Conservation (phyloP, 352 stramenopile species). For the Phytophthora tentaculata region DNA sequence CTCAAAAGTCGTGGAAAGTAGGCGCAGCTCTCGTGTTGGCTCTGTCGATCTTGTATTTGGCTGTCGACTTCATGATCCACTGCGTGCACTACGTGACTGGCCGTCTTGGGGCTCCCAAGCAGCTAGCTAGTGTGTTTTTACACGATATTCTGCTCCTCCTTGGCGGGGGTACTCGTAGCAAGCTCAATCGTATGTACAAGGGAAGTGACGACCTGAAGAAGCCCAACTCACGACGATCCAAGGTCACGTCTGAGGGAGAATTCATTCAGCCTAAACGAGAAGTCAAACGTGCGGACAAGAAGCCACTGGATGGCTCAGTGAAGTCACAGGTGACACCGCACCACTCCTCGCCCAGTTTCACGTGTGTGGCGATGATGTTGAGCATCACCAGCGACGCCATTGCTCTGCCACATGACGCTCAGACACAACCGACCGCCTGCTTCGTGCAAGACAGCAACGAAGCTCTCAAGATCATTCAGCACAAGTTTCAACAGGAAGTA, state of each 20-base stretch:
- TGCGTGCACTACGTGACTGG: conserved; percentile 7
- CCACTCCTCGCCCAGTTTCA: conserved; percentile 36
- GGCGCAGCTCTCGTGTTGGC: conserved; percentile 30
- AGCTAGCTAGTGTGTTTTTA: conserved; percentile 2
- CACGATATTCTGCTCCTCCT: conserved; percentile 16
- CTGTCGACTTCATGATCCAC: conserved; percentile 28
- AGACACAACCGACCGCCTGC: neutral
- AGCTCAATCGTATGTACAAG: neutral
- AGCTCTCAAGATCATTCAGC: conserved; percentile 14
- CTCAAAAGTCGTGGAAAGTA: conserved; percentile 22
- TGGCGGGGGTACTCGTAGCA: conserved; percentile 4
- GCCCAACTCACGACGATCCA: neutral
- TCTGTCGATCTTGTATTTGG: conserved; percentile 34
- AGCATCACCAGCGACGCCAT: conserved; percentile 30
- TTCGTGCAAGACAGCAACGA: conserved; percentile 8
- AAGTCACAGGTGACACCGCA: conserved; percentile 1
- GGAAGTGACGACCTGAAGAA: conserved; percentile 14
- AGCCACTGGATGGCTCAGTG: neutral
- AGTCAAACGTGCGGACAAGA: neutral
- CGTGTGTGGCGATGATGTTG: conserved; percentile 50
- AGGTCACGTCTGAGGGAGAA: neutral
- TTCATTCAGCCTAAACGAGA: neutral
- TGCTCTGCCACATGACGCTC: neutral
- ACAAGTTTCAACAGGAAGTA: conserved; percentile 11
- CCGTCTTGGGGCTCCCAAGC: conserved; percentile 13